These are phyloP conservation scores for Biscogniauxia sp. DNA, from an alignment of 2,329 filamentous ascomycete species.

Conservation along the genomic window DNA sequence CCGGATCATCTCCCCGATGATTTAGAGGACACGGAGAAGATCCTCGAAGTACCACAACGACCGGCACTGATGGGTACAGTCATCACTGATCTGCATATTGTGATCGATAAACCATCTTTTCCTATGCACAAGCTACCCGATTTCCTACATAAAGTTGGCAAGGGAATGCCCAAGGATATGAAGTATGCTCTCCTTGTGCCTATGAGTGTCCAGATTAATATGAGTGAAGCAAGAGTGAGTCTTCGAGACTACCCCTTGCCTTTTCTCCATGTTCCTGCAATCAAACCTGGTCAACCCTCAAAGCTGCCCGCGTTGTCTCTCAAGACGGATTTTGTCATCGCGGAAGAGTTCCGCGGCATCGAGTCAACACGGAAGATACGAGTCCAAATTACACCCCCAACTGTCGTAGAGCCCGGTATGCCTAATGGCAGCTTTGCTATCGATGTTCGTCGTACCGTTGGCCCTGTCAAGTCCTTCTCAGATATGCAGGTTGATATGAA, in stretches of 20 bases:
- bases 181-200: constrained; percentile 86
- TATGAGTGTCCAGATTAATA: constrained; percentile 83
- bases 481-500: constrained; percentile 92
- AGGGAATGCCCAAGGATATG: constrained; percentile 92
- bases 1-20: constrained; percentile 78
- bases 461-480: constrained; percentile 94
- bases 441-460: constrained; percentile 85
- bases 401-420: constrained; percentile 52
- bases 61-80: constrained; percentile 79
- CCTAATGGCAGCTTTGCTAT: constrained; percentile 71
- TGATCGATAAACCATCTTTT: constrained; percentile 91
- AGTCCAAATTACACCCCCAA: constrained; percentile 80
- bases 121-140: constrained; percentile 75
- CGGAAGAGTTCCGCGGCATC: constrained; percentile 82
- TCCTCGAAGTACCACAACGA: constrained; percentile 80
- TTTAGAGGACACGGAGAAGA: constrained; percentile 75
- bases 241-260: constrained; percentile 93
- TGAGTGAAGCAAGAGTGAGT: constrained; percentile 85
- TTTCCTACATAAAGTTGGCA: constrained; percentile 87
- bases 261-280: constrained; percentile 81
- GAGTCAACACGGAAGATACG: constrained; percentile 78
- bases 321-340: constrained; percentile 89
- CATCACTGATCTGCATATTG: constrained; percentile 80
- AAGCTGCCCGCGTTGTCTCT: constrained; percentile 79
- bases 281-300: constrained; percentile 76